phyloP scores from a whole-genome alignment of 352 stramenopile genomes.

The Phytophthora idaei region DNA sequence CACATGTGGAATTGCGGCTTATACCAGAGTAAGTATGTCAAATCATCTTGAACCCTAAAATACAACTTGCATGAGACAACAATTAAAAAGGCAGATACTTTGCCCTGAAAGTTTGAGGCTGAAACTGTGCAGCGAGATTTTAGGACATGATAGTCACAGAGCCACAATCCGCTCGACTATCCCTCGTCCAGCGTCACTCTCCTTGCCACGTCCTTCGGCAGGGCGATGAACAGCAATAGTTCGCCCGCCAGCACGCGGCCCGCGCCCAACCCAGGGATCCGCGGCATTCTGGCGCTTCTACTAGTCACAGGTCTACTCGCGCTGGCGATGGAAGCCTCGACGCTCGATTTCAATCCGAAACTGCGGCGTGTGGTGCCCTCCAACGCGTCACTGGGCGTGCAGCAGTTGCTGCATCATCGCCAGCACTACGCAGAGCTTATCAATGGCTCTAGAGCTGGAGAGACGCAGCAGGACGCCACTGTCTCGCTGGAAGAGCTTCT shows the following conservation, averaged over 20 bases:
- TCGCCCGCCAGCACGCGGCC: background rate
- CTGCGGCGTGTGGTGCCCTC: conserved; percentile 30
- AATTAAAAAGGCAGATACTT: background rate
- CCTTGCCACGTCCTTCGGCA: background rate
- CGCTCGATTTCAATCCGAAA: conserved; percentile 38
- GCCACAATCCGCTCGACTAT: conserved; percentile 25
- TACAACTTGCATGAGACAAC: too few relatives aligned
- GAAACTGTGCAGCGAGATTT: conserved; percentile 20
- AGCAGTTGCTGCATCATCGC: conserved; percentile 22
- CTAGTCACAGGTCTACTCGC: conserved; percentile 36
- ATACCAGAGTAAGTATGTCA: too few relatives aligned
- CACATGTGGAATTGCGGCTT: too few relatives aligned
- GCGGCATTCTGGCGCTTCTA: conserved; percentile 35
- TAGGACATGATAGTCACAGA: conserved; percentile 23
- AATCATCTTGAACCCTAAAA: too few relatives aligned
- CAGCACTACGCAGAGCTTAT: background rate
- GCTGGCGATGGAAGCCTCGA: conserved; percentile 35
- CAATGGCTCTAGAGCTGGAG: background rate
- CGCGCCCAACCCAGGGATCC: conserved; percentile 31
- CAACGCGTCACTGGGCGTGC: background rate
- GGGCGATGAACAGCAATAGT: conserved; percentile 12
- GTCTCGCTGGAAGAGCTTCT: conserved; percentile 24
- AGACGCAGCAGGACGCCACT: conserved; percentile 6
- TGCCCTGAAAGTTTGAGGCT: too few relatives aligned
- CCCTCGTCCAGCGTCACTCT: conserved; percentile 3